Percentiles rank a stretch among this genome's conserved stretches.
These are phyloP conservation scores for Podospora australis DNA, from an alignment of 495 filamentous ascomycete genomes.

Conservation along the genomic window DNA sequence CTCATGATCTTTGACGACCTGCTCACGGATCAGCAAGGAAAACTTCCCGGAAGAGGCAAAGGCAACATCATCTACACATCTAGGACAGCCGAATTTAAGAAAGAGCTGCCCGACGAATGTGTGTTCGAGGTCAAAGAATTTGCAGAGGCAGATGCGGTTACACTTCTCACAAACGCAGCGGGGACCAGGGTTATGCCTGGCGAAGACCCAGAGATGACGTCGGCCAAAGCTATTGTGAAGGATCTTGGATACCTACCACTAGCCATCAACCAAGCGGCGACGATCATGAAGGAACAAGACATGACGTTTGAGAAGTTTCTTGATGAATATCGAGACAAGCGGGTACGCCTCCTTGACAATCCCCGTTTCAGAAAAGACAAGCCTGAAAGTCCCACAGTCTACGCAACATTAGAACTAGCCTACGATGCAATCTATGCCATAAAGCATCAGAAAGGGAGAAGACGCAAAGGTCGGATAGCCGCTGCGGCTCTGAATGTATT, in stretches of 20 bases:
- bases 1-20: conserved; percentile 20
- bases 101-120: background rate
- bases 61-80: conserved; percentile 24
- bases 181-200: background rate
- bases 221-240: background rate
- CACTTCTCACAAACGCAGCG: conserved; percentile 15
- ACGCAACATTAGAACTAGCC: conserved; percentile 15
- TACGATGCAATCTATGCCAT: conserved; percentile 2
- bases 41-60: conserved; percentile 1
- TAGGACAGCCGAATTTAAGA: background rate
- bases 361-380: background rate
- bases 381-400: conserved; percentile 7
- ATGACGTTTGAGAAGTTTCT: conserved; percentile 4
- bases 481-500: conserved; percentile 12
- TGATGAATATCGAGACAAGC: background rate
- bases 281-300: conserved; percentile 5
- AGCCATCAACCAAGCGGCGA: conserved; percentile 18
- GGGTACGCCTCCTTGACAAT: conserved; percentile 4
- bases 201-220: background rate
- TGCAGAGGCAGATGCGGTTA: conserved; percentile 8
- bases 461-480: background rate
- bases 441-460: conserved; percentile 1
- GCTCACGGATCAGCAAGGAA: background rate
- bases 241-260: conserved; percentile 18
- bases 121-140: conserved; percentile 6